Conservation (phyloP, 441 rosid genomes). For the Pelargonium myrrhifolium region DNA sequence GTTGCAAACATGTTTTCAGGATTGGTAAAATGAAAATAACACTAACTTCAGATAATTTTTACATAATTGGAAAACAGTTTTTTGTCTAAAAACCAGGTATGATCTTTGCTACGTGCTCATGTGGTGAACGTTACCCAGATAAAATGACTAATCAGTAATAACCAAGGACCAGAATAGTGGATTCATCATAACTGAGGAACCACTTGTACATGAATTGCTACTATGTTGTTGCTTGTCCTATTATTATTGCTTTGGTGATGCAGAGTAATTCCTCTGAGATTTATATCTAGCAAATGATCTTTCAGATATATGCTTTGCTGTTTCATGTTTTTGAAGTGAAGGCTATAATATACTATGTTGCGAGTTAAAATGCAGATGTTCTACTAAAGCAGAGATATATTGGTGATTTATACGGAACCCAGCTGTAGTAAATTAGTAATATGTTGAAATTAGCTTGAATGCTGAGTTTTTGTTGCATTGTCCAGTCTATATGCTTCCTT, state of each 20-base stretch:
- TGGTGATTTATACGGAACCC: too few species aligned
- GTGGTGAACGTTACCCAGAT: neutral
- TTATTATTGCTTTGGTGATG: neutral
- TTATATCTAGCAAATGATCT: neutral
- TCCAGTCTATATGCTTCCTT: neutral
- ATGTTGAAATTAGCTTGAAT: too few species aligned
- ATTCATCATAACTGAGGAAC: neutral
- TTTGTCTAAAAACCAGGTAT: too few species aligned
- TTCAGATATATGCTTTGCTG: neutral
- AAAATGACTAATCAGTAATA: neutral
- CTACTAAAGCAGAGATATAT: too few species aligned
- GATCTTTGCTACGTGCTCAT: too few species aligned
- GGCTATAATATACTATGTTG: neutral
- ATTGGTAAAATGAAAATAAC: too few species aligned
- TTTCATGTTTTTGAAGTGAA: neutral
- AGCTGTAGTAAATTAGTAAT: too few species aligned
- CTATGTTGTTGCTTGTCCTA: neutral
- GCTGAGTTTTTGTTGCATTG: too few species aligned
- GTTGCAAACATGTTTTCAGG: neutral
- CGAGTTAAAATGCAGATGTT: too few species aligned
- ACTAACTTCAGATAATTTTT: neutral
- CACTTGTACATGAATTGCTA: neutral
- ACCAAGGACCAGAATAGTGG: neutral
- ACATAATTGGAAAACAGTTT: neutral
- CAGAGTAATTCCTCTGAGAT: too few species aligned